Conservation (phyloP, 2,329 filamentous ascomycete species). For the Pestalotiopsis fici region DNA sequence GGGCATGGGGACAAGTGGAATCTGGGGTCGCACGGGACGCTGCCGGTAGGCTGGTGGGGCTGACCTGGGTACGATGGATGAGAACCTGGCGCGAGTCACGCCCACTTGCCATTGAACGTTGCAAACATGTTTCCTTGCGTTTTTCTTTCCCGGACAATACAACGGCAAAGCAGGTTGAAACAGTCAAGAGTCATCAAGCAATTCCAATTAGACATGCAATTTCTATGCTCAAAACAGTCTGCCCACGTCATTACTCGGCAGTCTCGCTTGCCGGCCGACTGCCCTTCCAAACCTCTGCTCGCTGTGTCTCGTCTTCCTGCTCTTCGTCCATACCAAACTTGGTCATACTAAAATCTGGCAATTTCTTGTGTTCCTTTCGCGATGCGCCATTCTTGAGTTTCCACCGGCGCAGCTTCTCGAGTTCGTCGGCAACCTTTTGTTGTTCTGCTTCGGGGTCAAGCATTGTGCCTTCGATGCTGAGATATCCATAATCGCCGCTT, state of each 20-base stretch:
- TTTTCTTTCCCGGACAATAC: no score
- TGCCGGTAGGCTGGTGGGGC: not conserved
- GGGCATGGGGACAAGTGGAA: not conserved
- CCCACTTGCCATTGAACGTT: no score
- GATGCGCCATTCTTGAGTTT: conserved; percentile 36
- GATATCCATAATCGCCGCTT: conserved; percentile 74
- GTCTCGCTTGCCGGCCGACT: conserved; percentile 26
- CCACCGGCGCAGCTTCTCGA: conserved; percentile 36
- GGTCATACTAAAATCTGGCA: conserved; percentile 59
- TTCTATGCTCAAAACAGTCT: not conserved
- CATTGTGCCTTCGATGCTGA: conserved; percentile 89
- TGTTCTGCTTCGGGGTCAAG: conserved; percentile 68
- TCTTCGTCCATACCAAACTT: conserved; percentile 50
- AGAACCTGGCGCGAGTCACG: not conserved
- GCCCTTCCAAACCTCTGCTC: conserved; percentile 32
- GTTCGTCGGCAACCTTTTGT: conserved; percentile 56
- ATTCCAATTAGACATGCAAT: no score
- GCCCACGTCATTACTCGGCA: conserved; percentile 13
- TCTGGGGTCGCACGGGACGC: not conserved
- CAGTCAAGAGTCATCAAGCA: no score
- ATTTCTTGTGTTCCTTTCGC: conserved; percentile 27
- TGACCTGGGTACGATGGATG: not conserved
- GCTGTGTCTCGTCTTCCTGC: conserved; percentile 39
- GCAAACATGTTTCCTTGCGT: no score
- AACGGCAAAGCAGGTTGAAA: no score